phyloP scores from a whole-genome alignment of 176 grass and related monocot genomes.

The Thalia dealbata region DNA sequence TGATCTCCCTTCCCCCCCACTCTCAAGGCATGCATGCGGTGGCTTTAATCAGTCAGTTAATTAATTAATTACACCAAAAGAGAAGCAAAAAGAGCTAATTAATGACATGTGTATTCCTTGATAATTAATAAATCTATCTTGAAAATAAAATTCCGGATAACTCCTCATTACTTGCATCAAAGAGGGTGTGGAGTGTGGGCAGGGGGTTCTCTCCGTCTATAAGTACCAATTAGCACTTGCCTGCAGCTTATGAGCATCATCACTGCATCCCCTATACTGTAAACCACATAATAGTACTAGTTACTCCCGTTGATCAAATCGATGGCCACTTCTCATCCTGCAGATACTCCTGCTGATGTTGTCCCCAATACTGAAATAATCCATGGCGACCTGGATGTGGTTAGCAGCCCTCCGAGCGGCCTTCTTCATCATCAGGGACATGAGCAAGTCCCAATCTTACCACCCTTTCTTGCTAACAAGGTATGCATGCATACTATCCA shows the following conservation, averaged over 20 bases:
- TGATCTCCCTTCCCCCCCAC: too few relatives aligned
- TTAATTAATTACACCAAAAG: neutral
- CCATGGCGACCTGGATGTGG: constrained; percentile 39
- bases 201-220: neutral
- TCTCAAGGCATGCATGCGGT: neutral
- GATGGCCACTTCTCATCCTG: constrained; percentile 1
- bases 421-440: constrained; percentile 1
- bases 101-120: too few relatives aligned
- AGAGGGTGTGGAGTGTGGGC: too few relatives aligned
- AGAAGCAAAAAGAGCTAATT: too few relatives aligned
- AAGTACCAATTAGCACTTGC: neutral
- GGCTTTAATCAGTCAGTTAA: neutral
- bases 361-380: too few relatives aligned
- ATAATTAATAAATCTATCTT: too few relatives aligned
- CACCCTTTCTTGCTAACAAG: constrained; percentile 74
- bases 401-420: constrained; percentile 9
- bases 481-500: constrained; percentile 9
- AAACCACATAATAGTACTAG: too few relatives aligned
- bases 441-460: constrained; percentile 37
- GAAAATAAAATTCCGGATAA: too few relatives aligned
- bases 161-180: neutral
- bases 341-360: constrained; percentile 54
- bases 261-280: too few relatives aligned
- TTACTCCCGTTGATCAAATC: constrained; percentile 54
- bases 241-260: neutral